These are phyloP conservation scores for Penicillium sp. DNA, from an alignment of 2,329 filamentous ascomycete species.

Conservation along the genomic window DNA sequence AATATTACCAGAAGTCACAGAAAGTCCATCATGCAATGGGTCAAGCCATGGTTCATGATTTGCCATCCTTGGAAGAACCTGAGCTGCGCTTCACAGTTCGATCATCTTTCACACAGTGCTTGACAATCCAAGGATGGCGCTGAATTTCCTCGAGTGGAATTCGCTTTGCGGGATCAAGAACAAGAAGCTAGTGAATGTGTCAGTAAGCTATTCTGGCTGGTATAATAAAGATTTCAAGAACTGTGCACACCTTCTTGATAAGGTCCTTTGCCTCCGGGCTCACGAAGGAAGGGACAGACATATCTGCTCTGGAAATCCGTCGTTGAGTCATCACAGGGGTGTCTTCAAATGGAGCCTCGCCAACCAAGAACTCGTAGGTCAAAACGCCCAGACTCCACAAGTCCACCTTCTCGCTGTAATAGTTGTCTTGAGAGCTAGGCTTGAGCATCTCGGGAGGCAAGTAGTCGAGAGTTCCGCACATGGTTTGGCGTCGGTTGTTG, in stretches of 20 bases:
- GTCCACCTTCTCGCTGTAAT: constrained; percentile 92
- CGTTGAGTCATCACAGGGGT: constrained; percentile 91
- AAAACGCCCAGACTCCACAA: constrained; percentile 93
- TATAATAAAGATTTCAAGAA: neutral
- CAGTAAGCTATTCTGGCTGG: constrained; percentile 14
- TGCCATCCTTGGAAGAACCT: constrained; percentile 35
- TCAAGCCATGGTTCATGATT: constrained; percentile 25
- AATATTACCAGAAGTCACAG: constrained; percentile 22
- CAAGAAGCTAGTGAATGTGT: constrained; percentile 63
- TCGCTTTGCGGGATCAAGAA: constrained; percentile 90
- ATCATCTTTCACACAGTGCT: constrained; percentile 72
- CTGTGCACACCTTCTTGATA: constrained; percentile 72
- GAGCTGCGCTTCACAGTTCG: constrained; percentile 46
- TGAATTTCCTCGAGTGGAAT: constrained; percentile 87
- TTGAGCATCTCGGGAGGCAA: constrained; percentile 97
- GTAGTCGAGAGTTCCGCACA: constrained; percentile 97
- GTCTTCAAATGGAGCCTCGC: constrained; percentile 96
- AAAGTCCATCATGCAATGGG: constrained; percentile 14
- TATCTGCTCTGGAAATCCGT: constrained; percentile 83
- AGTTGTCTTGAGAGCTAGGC: constrained; percentile 76
- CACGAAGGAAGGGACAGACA: constrained; percentile 87
- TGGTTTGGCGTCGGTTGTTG: constrained; percentile 87
- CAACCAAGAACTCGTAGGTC: constrained; percentile 94
- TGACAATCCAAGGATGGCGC: constrained; percentile 92
- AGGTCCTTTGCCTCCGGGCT: constrained; percentile 87